A percentile compares a stretch with the other conserved stretches of the same genome.
Evolutionary conservation across 257 asterid species (phyloP).

Genomic region (Petunia secreta): DNA sequence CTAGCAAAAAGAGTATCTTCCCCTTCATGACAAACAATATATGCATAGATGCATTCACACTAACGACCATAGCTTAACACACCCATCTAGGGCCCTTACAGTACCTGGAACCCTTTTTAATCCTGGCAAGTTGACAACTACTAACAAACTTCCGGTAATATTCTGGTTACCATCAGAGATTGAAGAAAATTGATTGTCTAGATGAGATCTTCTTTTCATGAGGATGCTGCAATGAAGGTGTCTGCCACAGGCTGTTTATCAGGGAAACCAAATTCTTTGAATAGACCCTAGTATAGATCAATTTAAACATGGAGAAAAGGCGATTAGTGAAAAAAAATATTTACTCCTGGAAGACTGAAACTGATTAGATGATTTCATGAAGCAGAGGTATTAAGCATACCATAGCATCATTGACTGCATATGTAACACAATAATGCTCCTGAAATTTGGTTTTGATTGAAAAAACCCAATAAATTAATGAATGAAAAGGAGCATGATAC

Average conservation of each 20-base stretch:
- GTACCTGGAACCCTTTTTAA: constrained; percentile 1
- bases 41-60: constrained; percentile 24
- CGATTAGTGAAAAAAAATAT: constrained; percentile 3
- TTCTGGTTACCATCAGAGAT: constrained; percentile 13
- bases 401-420: constrained; percentile 81
- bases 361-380: background rate
- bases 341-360: background rate
- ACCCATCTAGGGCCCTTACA: background rate
- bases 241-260: constrained; percentile 39
- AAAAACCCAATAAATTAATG: background rate
- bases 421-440: constrained; percentile 96
- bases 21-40: constrained; percentile 30
- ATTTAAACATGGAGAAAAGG: background rate
- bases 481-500: background rate
- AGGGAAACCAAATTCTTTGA: constrained; percentile 78
- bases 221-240: constrained; percentile 43
- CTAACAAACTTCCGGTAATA: background rate
- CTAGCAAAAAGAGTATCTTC: constrained; percentile 36
- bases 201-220: constrained; percentile 25
- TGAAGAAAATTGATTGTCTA: background rate
- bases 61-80: background rate
- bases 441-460: constrained; percentile 40
- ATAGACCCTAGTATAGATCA: constrained; percentile 57
- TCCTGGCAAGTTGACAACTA: constrained; percentile 11
- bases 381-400: constrained; percentile 44